phyloP scores from a whole-genome alignment of 2,329 filamentous ascomycete genomes.

The Capronia coronata region DNA sequence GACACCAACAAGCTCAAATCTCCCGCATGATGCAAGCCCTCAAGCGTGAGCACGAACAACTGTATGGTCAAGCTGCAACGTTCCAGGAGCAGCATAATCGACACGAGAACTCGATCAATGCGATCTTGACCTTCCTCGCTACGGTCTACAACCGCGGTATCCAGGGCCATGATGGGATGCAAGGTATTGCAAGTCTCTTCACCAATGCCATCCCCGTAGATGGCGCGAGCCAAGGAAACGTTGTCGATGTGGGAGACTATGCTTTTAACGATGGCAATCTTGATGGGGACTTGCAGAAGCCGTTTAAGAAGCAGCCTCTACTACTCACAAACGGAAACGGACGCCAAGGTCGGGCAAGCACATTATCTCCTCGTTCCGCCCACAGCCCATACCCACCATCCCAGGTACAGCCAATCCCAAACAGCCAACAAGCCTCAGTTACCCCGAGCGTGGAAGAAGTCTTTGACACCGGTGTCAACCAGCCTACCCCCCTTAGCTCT shows the following conservation, averaged over 20 bases:
- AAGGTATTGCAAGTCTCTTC: conserved; percentile 68
- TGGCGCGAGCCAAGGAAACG: conserved; percentile 49
- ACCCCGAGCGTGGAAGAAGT: conserved; percentile 41
- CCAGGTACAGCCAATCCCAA: conserved; percentile 3
- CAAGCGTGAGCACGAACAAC: conserved; percentile 76
- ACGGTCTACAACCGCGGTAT: conserved; percentile 93
- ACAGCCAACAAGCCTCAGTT: conserved; percentile 3
- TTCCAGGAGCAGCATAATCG: conserved; percentile 90
- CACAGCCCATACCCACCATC: conserved; percentile 24
- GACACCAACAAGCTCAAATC: conserved; percentile 80
- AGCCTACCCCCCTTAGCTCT: conserved; percentile 7
- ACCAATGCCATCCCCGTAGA: conserved; percentile 59
- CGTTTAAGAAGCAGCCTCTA: conserved; percentile 43
- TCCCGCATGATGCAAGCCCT: conserved; percentile 73
- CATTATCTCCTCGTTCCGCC: conserved; percentile 34
- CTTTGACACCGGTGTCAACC: conserved; percentile 33
- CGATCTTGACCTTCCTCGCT: conserved; percentile 93
- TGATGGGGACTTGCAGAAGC: conserved; percentile 33
- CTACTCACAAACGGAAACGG: conserved; percentile 41
- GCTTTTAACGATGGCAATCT: conserved; percentile 33
- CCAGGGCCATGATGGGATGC: conserved; percentile 67
- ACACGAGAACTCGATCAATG: conserved; percentile 98
- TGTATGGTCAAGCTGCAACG: conserved; percentile 78
- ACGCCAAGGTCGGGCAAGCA: conserved; percentile 32
- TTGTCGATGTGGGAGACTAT: conserved; percentile 58